Base-by-base conservation (phyloP, 2,329 filamentous ascomycete genomes). In the Myriosclerotinia scirpicola region DNA sequence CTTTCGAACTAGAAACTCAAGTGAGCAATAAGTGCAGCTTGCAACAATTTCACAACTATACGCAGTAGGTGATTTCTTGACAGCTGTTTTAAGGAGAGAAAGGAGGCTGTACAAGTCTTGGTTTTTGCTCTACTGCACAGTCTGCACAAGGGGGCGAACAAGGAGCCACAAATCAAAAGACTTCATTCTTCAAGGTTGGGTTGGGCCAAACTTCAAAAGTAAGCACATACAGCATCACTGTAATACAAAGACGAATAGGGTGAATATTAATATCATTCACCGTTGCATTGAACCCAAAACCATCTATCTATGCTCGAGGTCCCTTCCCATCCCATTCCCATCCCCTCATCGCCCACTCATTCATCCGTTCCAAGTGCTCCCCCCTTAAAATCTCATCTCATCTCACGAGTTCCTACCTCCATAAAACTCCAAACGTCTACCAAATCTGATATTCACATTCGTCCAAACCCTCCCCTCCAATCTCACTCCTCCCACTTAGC, bases 151-250 rank as follows among this genome's bases (percentile, higher is more conserved):
- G 40, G 61, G 60, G 56, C 20, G 38, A 17, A 22, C 3, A 15
- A 48, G 26, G 20, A 36, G 44, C 58, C 52, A 48, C 61, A 46
- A 64, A 64, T 64, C 50, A 56, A 20, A 64, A 64, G 20, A 17
- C 38, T 54, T 36, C 48, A 63, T 63, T 36, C 20, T 11, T 38
- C 61, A 22, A 46, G 61, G 52, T 56, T 50, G n/a, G 20, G 6
- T 36, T 64, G 20, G 20, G 26, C n/a, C 56, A 22, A 46, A 46
- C 40, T 59, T 59, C 55, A 20, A 30, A 54, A 54, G 50, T 63
- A 63, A 63, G 60, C 58, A 61, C 48, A 63, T 15, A 53, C 46
- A 30, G 44, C 30, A 60, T 17, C 9, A 64, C 22, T 9, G 40
- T 64, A 8, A 42, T 54, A 44, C 46, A 9, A n/a, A 40, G n/a